phyloP scores from a whole-genome alignment of 163 green algal genomes.

The Scenedesmus sp. region DNA sequence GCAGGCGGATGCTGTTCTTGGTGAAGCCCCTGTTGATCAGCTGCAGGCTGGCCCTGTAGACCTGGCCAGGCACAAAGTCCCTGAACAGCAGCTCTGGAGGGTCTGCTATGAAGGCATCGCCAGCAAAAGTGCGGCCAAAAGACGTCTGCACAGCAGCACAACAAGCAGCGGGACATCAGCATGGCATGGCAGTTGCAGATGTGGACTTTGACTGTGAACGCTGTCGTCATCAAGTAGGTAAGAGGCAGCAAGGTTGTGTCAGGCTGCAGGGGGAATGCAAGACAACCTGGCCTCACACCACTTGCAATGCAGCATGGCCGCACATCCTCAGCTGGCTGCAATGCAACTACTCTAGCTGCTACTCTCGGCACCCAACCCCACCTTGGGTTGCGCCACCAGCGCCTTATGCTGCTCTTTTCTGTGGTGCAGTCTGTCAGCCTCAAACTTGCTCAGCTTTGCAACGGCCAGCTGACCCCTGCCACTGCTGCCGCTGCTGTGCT shows the following conservation, averaged over 20 bases:
- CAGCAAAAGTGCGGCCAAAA: constrained; percentile 71
- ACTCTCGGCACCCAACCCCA: background rate
- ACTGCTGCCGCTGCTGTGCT: constrained; percentile 1
- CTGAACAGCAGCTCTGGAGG: constrained; percentile 73
- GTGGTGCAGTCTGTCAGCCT: constrained; percentile 62
- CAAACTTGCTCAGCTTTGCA: constrained; percentile 66
- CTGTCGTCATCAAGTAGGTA: no score
- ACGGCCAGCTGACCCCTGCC: background rate
- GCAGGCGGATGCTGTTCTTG: constrained; percentile 74
- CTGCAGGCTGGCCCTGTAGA: constrained; percentile 65
- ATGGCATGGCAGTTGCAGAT: background rate
- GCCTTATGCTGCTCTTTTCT: constrained; percentile 65
- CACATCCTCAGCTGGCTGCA: background rate
- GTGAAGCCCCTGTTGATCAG: constrained; percentile 80
- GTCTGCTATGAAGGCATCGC: constrained; percentile 76
- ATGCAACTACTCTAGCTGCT: background rate
- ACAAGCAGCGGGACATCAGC: background rate
- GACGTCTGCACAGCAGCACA: constrained; percentile 56
- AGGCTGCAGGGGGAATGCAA: no score
- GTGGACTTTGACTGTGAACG: no score
- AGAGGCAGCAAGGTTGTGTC: no score
- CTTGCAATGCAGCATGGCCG: no score
- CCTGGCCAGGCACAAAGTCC: constrained; percentile 74
- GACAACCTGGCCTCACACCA: no score
- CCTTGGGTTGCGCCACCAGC: constrained; percentile 58